These are phyloP conservation scores for Monosporascus sp. DNA, from an alignment of 2,329 filamentous ascomycete species.

Conservation along the genomic window DNA sequence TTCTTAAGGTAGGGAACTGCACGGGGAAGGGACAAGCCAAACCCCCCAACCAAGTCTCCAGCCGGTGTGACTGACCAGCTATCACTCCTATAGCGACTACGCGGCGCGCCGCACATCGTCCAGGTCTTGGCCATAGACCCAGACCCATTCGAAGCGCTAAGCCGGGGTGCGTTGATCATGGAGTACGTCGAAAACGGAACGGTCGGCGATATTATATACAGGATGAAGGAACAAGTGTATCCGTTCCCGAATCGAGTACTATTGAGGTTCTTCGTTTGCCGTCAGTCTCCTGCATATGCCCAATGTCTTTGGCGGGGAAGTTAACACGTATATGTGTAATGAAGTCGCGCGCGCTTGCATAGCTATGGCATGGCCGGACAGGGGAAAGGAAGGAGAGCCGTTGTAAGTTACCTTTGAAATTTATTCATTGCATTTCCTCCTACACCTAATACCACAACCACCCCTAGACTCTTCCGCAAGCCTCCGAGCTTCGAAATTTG, in stretches of 20 bases:
- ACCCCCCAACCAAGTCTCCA: neutral
- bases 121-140: neutral
- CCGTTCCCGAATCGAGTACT: neutral
- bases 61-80: neutral
- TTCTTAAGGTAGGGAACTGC: neutral
- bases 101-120: neutral
- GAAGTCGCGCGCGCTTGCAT: neutral
- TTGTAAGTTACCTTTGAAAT: neutral
- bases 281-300: neutral
- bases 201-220: neutral
- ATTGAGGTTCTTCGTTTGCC: neutral
- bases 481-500: too few species aligned
- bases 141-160: neutral
- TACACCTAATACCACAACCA: too few species aligned
- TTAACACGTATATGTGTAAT: neutral
- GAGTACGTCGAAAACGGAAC: neutral
- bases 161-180: neutral
- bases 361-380: neutral
- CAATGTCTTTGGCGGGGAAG: neutral
- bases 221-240: neutral
- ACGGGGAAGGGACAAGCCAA: neutral
- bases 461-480: too few species aligned
- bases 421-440: too few species aligned
- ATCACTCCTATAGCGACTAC: neutral
- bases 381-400: neutral